Evolutionary conservation across 345 rosid species (phyloP).

Genomic region (Balakata baccata): DNA sequence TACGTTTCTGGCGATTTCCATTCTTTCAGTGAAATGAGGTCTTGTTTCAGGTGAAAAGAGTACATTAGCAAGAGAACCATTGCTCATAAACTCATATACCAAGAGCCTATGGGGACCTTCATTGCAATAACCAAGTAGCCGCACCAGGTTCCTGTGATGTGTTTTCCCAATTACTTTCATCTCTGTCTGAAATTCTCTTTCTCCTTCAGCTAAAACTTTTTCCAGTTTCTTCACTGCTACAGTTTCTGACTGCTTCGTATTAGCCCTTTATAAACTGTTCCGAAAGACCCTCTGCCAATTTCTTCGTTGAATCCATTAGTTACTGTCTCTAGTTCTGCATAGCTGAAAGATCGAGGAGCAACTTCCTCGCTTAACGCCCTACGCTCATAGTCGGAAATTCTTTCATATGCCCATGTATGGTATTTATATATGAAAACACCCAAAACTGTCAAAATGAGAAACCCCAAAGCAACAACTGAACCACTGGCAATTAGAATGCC

Average conservation of each 20-base stretch:
- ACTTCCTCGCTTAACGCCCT: conserved; percentile 1
- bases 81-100: not conserved
- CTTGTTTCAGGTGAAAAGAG: too few relatives aligned
- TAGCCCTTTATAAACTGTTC: conserved; percentile 29
- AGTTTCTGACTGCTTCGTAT: not conserved
- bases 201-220: conserved; percentile 2
- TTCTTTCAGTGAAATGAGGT: not conserved
- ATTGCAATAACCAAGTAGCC: not conserved
- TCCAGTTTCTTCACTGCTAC: conserved; percentile 33
- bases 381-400: not conserved
- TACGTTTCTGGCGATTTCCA: too few relatives aligned
- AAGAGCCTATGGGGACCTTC: not conserved
- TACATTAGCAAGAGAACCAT: not conserved
- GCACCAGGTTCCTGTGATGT: too few relatives aligned
- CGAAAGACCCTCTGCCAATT: conserved; percentile 36
- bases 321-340: conserved; percentile 17
- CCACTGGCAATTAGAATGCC: not conserved
- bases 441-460: conserved; percentile 9
- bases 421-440: conserved; percentile 6
- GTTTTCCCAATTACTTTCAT: too few relatives aligned
- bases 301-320: conserved; percentile 28
- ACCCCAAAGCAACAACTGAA: conserved; percentile 1
- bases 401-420: conserved; percentile 9
- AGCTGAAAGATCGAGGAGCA: conserved; percentile 18
- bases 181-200: not conserved